Conservation (phyloP, 495 filamentous ascomycete species). For the Hypoxylon cercidicola region DNA sequence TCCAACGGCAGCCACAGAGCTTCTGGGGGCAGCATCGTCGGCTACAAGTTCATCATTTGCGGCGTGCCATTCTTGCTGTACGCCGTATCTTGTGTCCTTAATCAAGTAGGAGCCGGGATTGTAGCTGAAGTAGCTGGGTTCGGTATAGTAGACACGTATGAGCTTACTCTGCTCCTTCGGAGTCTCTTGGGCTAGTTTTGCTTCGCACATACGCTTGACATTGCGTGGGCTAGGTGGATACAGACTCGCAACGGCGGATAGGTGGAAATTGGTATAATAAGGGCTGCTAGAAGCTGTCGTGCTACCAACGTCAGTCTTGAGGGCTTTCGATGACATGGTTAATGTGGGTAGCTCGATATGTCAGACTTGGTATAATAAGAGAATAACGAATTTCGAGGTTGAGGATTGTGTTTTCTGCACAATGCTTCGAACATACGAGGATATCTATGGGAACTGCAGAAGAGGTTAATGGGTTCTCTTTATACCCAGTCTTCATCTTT, state of each 20-base stretch:
- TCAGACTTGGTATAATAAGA: too few relatives aligned
- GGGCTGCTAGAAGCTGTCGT: too few relatives aligned
- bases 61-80: conserved; percentile 6
- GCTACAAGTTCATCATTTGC: conserved; percentile 13
- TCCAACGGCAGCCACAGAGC: conserved; percentile 10
- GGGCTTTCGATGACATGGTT: too few relatives aligned
- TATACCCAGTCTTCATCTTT: too few relatives aligned
- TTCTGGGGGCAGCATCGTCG: conserved; percentile 11
- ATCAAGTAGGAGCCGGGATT: conserved; percentile 7
- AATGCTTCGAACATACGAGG: too few relatives aligned
- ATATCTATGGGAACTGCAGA: too few relatives aligned
- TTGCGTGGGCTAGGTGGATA: conserved; percentile 11
- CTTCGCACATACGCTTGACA: conserved; percentile 7
- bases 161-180: conserved; percentile 7
- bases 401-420: too few relatives aligned
- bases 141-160: conserved; percentile 15
- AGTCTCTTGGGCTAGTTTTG: background rate
- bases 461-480: too few relatives aligned
- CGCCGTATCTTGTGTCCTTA: conserved; percentile 10
- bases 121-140: conserved; percentile 5
- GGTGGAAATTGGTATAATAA: conserved; percentile 6
- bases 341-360: too few relatives aligned
- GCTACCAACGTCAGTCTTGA: too few relatives aligned
- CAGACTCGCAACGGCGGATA: conserved; percentile 5
- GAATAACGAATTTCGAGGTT: too few relatives aligned